Percentiles rank a stretch among this genome's conserved stretches.
phyloP scores from a whole-genome alignment of 208 protist genomes.

The Acanthamoeba polyphaga region DNA sequence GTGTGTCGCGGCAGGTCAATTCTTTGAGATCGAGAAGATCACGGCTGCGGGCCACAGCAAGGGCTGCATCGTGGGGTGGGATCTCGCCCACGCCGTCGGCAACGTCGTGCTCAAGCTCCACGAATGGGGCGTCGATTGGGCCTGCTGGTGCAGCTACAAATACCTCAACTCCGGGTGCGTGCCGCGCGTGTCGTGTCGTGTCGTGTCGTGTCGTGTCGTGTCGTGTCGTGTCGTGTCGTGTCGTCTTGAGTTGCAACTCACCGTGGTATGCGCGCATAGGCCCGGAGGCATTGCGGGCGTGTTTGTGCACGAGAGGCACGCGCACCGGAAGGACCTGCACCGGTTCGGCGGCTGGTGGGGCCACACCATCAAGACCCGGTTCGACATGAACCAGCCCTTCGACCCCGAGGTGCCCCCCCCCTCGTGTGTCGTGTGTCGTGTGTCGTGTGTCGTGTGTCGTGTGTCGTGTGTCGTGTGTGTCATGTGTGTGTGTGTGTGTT shows the following conservation, averaged over 20 bases:
- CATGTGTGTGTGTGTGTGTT: no score
- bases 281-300: constrained; percentile 89
- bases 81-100: constrained; percentile 96
- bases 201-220: constrained; percentile 76
- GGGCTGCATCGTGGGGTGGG: constrained; percentile 92
- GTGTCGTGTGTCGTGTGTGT: not conserved
- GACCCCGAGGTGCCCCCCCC: constrained; percentile 19
- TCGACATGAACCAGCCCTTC: constrained; percentile 87
- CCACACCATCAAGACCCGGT: constrained; percentile 91
- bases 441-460: not conserved
- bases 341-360: constrained; percentile 95
- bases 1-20: constrained; percentile 83
- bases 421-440: not conserved
- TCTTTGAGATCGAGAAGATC: constrained; percentile 95
- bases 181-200: constrained; percentile 78
- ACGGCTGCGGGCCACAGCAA: constrained; percentile 92
- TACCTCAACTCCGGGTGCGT: constrained; percentile 94
- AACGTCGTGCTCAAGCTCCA: constrained; percentile 95
- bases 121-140: constrained; percentile 97
- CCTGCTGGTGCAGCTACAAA: constrained; percentile 97
- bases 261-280: not conserved
- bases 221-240: no score
- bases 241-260: not conserved
- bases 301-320: constrained; percentile 95
- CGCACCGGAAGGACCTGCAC: constrained; percentile 81